A percentile compares a stretch with the other conserved stretches of the same genome.
Conservation (phyloP, 129 eudicot species). For the Lonicera japonica region DNA sequence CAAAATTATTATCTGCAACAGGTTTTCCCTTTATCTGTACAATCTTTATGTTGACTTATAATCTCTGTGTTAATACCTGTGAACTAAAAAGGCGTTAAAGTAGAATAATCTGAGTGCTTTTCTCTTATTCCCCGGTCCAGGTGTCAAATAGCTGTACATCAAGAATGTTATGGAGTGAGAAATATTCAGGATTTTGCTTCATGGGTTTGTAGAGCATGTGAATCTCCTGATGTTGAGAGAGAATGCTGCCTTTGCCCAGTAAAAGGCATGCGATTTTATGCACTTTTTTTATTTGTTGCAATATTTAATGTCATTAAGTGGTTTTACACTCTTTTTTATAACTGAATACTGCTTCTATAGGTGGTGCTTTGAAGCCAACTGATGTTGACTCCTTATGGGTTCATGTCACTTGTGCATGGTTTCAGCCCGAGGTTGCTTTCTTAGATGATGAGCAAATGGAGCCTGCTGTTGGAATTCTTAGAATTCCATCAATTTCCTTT, state of each 20-base stretch:
- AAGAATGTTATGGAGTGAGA: slow-evolving; percentile 88
- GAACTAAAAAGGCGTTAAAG: not conserved
- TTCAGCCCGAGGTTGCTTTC: slow-evolving; percentile 78
- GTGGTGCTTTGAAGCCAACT: slow-evolving; percentile 93
- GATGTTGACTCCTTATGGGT: slow-evolving; percentile 80
- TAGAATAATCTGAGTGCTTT: not conserved
- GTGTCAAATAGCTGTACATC: slow-evolving; percentile 96
- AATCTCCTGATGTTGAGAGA: slow-evolving; percentile 63
- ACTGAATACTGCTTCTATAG: slow-evolving; percentile 28
- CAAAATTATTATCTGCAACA: slow-evolving; percentile 92
- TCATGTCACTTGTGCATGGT: slow-evolving; percentile 96
- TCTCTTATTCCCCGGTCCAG: slow-evolving; percentile 24
- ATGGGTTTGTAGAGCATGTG: slow-evolving; percentile 98
- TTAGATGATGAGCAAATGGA: slow-evolving; percentile 70
- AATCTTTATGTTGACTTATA: not conserved
- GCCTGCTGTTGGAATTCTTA: slow-evolving; percentile 78
- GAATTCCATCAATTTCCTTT: slow-evolving; percentile 60
- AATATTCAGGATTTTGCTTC: slow-evolving; percentile 64
- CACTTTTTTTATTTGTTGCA: not conserved
- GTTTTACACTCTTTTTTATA: slow-evolving; percentile 1
- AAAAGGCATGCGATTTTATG: slow-evolving; percentile 51
- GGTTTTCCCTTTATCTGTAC: slow-evolving; percentile 32
- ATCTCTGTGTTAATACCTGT: no score
- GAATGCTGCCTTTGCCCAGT: slow-evolving; percentile 95
- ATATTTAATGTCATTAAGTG: not conserved